Conservation (phyloP, 2,329 filamentous ascomycete genomes). For the Stylonectria norvegica region DNA sequence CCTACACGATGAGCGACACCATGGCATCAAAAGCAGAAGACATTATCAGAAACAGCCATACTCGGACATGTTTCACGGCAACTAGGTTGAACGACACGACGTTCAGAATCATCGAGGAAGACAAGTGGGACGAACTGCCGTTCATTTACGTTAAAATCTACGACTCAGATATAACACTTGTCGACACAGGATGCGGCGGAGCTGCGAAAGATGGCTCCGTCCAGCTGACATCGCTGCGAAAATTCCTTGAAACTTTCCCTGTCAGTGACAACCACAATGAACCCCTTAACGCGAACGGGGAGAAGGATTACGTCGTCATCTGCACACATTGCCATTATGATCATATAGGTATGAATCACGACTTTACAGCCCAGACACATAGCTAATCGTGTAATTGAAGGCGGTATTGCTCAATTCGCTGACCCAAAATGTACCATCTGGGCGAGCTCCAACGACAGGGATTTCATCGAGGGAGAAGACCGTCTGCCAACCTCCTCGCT, state of each 20-base stretch:
- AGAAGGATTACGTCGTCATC: slow-evolving; percentile 38
- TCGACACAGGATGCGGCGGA: slow-evolving; percentile 45
- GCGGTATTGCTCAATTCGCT: slow-evolving; percentile 36
- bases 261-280: slow-evolving; percentile 31
- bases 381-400: too few relatives aligned
- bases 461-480: slow-evolving; percentile 34
- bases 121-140: slow-evolving; percentile 40
- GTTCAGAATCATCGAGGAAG: slow-evolving; percentile 42
- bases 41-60: too few relatives aligned
- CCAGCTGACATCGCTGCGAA: slow-evolving; percentile 29
- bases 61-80: slow-evolving; percentile 5
- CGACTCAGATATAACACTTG: slow-evolving; percentile 35
- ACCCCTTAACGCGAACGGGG: slow-evolving; percentile 35
- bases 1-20: too few relatives aligned
- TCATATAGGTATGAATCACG: slow-evolving; percentile 34
- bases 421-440: slow-evolving; percentile 20
- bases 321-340: slow-evolving; percentile 48
- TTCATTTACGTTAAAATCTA: slow-evolving; percentile 46
- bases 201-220: slow-evolving; percentile 28
- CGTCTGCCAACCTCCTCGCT: slow-evolving; percentile 39
- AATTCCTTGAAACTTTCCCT: slow-evolving; percentile 41
- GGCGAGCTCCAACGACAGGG: slow-evolving; percentile 33
- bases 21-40: too few relatives aligned
- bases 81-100: slow-evolving; percentile 39
- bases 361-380: too few relatives aligned